These are phyloP conservation scores for Hemisphaericaspora lyxosophila DNA, from an alignment of 1,139 yeast species.

Conservation along the genomic window DNA sequence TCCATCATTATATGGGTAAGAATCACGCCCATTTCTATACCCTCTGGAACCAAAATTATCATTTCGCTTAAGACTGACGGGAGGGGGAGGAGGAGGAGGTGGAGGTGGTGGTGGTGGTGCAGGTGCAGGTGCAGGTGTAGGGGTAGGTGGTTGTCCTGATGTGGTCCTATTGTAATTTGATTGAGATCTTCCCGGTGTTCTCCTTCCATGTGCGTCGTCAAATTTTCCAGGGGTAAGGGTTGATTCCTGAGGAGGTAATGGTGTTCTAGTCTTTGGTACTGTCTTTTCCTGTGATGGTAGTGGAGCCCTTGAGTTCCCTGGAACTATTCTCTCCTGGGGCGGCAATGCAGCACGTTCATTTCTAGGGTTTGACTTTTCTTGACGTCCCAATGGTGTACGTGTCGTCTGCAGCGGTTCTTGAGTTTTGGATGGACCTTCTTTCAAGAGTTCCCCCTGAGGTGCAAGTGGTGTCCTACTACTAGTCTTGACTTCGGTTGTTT, in stretches of 20 bases:
- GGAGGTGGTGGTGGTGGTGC: constrained; percentile 11
- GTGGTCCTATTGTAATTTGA: constrained; percentile 5
- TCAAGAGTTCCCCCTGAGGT: not conserved
- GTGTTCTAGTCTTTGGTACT: constrained; percentile 4
- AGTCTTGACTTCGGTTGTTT: constrained; percentile 1
- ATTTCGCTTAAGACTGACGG: constrained; percentile 5
- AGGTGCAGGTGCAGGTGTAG: constrained; percentile 8
- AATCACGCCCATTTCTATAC: constrained; percentile 3
- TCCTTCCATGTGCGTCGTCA: not conserved
- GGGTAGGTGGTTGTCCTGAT: constrained; percentile 8
- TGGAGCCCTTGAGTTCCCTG: constrained; percentile 5
- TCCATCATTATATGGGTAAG: constrained; percentile 3
- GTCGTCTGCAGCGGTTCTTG: not conserved
- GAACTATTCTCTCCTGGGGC: constrained; percentile 4
- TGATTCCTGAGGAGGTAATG: constrained; percentile 9
- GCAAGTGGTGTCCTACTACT: not conserved
- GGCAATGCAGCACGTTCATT: constrained; percentile 6
- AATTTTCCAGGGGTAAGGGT: not conserved
- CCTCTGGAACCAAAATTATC: constrained; percentile 6
- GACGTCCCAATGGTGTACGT: not conserved
- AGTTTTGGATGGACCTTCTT: not conserved
- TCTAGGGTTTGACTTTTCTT: constrained; percentile 2
- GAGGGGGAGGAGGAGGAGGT: constrained; percentile 9
- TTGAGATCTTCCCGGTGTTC: constrained; percentile 1
- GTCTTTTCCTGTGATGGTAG: constrained; percentile 6